Evolutionary conservation across 2,329 filamentous ascomycete genomes (phyloP).

Genomic region (Pseudogymnoascus sp.): DNA sequence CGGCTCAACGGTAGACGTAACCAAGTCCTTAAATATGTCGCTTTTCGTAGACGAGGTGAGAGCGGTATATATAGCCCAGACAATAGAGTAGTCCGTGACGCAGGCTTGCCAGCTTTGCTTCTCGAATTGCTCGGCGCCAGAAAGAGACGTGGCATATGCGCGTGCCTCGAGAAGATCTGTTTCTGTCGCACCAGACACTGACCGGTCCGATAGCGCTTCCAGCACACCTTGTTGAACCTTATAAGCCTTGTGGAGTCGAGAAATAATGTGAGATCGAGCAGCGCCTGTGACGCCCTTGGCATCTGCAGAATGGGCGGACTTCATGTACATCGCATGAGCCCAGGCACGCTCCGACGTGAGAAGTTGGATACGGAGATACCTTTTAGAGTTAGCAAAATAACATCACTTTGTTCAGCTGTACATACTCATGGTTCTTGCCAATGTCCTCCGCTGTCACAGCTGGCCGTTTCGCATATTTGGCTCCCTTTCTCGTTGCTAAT

Average conservation of each 20-base stretch:
- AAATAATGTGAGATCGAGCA: conserved; percentile 80
- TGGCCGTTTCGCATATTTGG: conserved; percentile 70
- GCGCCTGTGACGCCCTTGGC: conserved; percentile 71
- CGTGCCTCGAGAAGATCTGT: conserved; percentile 75
- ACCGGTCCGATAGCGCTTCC: conserved; percentile 53
- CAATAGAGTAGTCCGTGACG: conserved; percentile 64
- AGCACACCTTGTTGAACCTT: conserved; percentile 61
- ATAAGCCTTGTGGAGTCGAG: conserved; percentile 73
- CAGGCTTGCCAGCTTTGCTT: conserved; percentile 79
- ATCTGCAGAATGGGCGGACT: conserved; percentile 70
- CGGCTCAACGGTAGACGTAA: conserved; percentile 81
- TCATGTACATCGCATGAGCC: conserved; percentile 95
- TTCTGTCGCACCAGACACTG: conserved; percentile 55
- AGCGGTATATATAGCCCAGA: conserved; percentile 74
- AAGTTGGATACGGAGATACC: conserved; percentile 70
- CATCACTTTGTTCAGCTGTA: conserved; percentile 11
- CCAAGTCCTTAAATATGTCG: conserved; percentile 77
- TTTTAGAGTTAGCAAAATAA: conserved; percentile 29
- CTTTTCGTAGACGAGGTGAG: conserved; percentile 58
- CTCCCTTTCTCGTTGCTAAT: conserved; percentile 73
- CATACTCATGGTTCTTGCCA: conserved; percentile 66
- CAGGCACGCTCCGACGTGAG: conserved; percentile 85
- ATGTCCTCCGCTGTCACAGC: conserved; percentile 68
- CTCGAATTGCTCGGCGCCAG: conserved; percentile 74
- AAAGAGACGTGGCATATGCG: conserved; percentile 71